Conservation (phyloP, 805 yeast species). For the Suhomyces sp. region DNA sequence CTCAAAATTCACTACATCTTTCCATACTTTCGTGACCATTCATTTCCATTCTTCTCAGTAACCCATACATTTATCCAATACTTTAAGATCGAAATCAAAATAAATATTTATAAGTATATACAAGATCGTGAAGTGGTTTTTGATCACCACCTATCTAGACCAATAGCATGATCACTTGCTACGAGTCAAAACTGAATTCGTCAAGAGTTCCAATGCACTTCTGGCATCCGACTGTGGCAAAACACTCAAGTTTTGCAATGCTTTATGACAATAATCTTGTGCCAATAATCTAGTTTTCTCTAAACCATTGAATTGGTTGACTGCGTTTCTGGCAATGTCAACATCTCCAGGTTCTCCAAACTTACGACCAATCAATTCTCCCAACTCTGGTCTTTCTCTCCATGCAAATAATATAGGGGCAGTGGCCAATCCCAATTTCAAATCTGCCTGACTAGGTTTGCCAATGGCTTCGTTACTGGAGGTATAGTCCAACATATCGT, state of each 20-base stretch:
- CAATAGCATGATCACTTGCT: slow-evolving; percentile 63
- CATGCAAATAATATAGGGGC: slow-evolving; percentile 96
- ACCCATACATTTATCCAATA: no score
- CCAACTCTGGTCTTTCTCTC: slow-evolving; percentile 82
- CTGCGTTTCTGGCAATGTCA: slow-evolving; percentile 75
- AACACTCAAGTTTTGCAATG: slow-evolving; percentile 65
- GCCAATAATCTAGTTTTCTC: slow-evolving; percentile 76
- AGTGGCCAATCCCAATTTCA: slow-evolving; percentile 91
- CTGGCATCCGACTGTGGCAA: slow-evolving; percentile 90
- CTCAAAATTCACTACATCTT: no score
- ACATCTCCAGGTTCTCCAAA: slow-evolving; percentile 82
- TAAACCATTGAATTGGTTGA: slow-evolving; percentile 69
- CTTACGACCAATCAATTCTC: slow-evolving; percentile 79
- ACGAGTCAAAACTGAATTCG: slow-evolving; percentile 81
- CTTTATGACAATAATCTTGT: slow-evolving; percentile 70
- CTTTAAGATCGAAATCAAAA: no score
- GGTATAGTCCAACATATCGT: slow-evolving; percentile 93
- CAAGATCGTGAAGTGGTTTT: no score
- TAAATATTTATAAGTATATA: neutral
- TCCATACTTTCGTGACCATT: no score
- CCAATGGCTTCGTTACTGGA: slow-evolving; percentile 83
- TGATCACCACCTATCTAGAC: no score
- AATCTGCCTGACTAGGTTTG: slow-evolving; percentile 94
- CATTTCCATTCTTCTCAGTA: no score
- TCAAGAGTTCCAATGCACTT: slow-evolving; percentile 80